Conservation (phyloP, 768 basidiomycete species). For the Hygrocybe punicea region DNA sequence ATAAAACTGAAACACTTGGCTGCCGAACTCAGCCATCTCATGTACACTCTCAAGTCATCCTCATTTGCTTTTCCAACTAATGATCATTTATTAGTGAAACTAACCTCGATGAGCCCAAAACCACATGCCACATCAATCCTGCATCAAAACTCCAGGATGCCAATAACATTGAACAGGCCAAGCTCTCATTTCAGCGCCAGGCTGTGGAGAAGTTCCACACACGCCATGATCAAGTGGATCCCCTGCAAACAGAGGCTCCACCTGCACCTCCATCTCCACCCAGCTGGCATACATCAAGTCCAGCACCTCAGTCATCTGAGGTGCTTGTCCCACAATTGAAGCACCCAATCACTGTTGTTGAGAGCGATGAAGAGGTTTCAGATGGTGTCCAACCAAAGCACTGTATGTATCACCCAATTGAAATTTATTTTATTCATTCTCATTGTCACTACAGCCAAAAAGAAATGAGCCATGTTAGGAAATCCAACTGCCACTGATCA, state of each 20-base stretch:
- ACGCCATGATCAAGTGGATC: not conserved
- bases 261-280: not conserved
- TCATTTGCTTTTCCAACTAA: not conserved
- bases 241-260: not conserved
- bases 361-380: not conserved
- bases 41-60: not conserved
- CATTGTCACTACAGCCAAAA: not conserved
- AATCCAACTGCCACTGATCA: no score
- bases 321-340: not conserved
- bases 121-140: not conserved
- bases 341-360: no score
- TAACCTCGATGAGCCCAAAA: not conserved
- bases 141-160: not conserved
- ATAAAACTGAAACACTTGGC: slow-evolving; percentile 7
- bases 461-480: no score
- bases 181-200: not conserved
- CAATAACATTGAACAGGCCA: not conserved
- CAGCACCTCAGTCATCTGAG: not conserved
- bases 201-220: not conserved
- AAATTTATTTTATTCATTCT: not conserved
- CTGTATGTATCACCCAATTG: not conserved
- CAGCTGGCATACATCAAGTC: not conserved
- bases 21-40: not conserved
- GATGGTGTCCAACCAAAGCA: not conserved
- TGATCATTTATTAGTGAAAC: not conserved